These are phyloP conservation scores for Fusarium sp. DNA, from an alignment of 2,329 filamentous ascomycete species.

Conservation along the genomic window DNA sequence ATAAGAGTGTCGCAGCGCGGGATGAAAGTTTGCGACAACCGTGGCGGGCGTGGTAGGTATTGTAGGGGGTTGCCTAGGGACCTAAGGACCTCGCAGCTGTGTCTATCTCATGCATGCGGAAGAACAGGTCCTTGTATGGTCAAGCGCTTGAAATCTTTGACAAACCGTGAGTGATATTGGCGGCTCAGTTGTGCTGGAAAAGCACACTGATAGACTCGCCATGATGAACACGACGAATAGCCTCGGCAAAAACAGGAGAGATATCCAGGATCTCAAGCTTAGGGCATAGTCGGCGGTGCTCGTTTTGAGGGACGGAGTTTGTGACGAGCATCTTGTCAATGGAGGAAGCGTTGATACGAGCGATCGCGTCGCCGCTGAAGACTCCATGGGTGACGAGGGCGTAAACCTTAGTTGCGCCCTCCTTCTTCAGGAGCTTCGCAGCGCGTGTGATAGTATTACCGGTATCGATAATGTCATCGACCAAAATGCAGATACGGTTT, in stretches of 20 bases:
- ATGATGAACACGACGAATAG: conserved; percentile 95
- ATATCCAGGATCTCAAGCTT: conserved; percentile 95
- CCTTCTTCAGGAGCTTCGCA: conserved; percentile 95
- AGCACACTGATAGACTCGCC: conserved; percentile 97
- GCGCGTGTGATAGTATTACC: conserved; percentile 97
- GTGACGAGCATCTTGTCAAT: conserved; percentile 96
- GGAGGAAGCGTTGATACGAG: conserved; percentile 91
- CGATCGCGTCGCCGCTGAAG: conserved; percentile 93
- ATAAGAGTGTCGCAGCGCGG: conserved; percentile 33
- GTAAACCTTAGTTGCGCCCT: conserved; percentile 92
- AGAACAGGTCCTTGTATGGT: conserved; percentile 29
- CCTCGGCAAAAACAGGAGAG: conserved; percentile 92
- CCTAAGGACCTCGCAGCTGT: conserved; percentile 20
- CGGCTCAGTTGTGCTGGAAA: conserved; percentile 67
- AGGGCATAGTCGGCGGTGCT: conserved; percentile 82
- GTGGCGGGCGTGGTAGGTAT: conserved; percentile 16
- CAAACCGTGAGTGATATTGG: conserved; percentile 28
- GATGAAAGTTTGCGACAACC: conserved; percentile 30
- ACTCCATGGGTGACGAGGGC: conserved; percentile 96
- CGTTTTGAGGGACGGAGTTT: conserved; percentile 91
- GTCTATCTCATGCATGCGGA: conserved; percentile 17
- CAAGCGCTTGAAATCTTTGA: conserved; percentile 25
- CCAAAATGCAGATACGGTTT: conserved; percentile 86
- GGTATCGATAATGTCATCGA: conserved; percentile 96
- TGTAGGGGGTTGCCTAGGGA: conserved; percentile 17